These are phyloP conservation scores for Thuja plicata DNA, from an alignment of 83 land plant genomes.

Conservation along the genomic window DNA sequence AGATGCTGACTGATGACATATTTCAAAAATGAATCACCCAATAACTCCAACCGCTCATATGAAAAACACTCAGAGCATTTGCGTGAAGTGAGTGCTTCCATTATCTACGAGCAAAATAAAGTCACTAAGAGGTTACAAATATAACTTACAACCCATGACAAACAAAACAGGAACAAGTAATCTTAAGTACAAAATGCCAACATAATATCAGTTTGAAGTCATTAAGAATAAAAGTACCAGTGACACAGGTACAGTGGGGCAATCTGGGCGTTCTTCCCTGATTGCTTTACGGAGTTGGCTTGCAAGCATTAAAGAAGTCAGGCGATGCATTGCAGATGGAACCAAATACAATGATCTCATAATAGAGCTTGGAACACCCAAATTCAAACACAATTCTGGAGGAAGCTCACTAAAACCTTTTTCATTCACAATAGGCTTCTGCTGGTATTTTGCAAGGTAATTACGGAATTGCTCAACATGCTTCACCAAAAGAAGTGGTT, in stretches of 20 bases:
- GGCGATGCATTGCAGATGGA: slow-evolving; percentile 78
- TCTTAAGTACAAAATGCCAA: neutral
- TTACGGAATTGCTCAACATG: too few species aligned
- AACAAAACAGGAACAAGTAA: neutral
- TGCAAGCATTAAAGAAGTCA: slow-evolving; percentile 71
- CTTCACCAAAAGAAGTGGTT: too few species aligned
- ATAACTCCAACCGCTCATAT: slow-evolving; percentile 80
- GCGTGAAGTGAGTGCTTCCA: slow-evolving; percentile 86
- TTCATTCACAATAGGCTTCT: neutral
- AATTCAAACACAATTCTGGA: slow-evolving; percentile 68
- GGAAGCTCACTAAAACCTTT: slow-evolving; percentile 59
- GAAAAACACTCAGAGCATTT: slow-evolving; percentile 83
- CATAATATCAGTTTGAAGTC: neutral
- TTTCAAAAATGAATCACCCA: slow-evolving; percentile 95
- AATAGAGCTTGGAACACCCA: slow-evolving; percentile 29
- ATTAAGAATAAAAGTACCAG: slow-evolving; percentile 37
- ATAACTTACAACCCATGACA: neutral
- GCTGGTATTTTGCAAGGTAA: too few species aligned
- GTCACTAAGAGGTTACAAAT: neutral
- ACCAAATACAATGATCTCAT: too few species aligned
- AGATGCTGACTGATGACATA: slow-evolving; percentile 69
- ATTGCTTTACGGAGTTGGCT: slow-evolving; percentile 72
- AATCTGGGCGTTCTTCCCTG: slow-evolving; percentile 21
- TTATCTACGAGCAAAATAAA: slow-evolving; percentile 44
- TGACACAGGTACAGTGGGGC: slow-evolving; percentile 37